Evolutionary conservation across 164 flowering plant genomes (phyloP), one percentile per base, ranked within the genome.

Genomic region (Tinospora cordifolia): DNA sequence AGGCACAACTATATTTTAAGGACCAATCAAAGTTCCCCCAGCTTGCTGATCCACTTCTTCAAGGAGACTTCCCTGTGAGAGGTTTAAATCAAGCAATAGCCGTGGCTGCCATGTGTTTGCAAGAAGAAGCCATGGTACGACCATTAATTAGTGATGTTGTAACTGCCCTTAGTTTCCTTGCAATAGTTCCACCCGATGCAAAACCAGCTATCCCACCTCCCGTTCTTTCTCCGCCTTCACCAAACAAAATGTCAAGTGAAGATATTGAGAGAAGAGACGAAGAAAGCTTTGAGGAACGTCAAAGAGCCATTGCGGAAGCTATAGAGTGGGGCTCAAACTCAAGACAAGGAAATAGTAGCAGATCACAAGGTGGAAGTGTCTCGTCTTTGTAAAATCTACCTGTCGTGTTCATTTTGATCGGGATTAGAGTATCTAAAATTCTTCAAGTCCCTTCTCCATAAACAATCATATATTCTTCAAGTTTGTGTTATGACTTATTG

Each of bases 31-130:
- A 72, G 78, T 86, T 77, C 67, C 80, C 86, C 21, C 84, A 82
- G 8, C 68, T 88, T 81, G 88, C 85, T 2, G 92, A 88, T 76
- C 88, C 90, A 14, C 78, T 77, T 49, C 86, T 88, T 63, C 25
- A 80, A 12, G 80, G 76, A 26, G 64, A 80, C 13, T 85, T 82
- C 68, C 86, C 88, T 0, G 79, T 75, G 40, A 85, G 69, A 58
- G 81, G 80, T 19, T 78, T 88, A 69, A 85, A 86, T 70, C 90
- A 88, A 76, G 90, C 85, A 0, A 87, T 86, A 38, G 90, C 87
- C 6, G 79, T 85, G 38, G 90, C 88, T 15, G 85, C 92, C 44
- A 88, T 88, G 88, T 88, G 90, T 44, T 82, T 87, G 22, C 90
- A 86, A 73, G 90, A 85, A 64, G 88, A 86, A 69, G 74, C 85